A percentile compares a stretch with the other conserved stretches of the same genome.
phyloP scores from a whole-genome alignment of 2,329 filamentous ascomycete species.

The Cercospora nicotianae region DNA sequence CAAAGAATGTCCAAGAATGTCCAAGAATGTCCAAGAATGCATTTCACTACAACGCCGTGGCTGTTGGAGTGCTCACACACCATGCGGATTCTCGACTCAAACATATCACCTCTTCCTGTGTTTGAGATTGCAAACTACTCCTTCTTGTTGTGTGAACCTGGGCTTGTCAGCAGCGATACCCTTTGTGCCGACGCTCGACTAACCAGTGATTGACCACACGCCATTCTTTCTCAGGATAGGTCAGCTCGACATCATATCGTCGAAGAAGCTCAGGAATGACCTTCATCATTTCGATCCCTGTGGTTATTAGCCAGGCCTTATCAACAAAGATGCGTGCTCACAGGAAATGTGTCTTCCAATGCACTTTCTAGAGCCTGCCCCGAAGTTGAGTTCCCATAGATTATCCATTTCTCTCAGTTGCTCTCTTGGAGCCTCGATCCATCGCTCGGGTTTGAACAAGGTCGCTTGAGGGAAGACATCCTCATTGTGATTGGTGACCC shows the following conservation, averaged over 20 bases:
- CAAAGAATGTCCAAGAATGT: neutral
- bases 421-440: constrained; percentile 26
- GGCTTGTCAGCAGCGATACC: neutral
- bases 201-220: constrained; percentile 1
- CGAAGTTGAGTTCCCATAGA: neutral
- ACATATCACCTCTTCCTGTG: neutral
- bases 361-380: constrained; percentile 1
- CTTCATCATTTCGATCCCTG: constrained; percentile 4
- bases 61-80: neutral
- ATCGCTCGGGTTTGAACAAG: constrained; percentile 38
- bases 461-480: constrained; percentile 37
- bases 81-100: neutral
- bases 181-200: neutral
- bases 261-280: constrained; percentile 3
- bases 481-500: constrained; percentile 36
- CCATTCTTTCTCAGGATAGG: neutral
- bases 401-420: neutral
- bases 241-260: neutral
- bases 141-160: constrained; percentile 3
- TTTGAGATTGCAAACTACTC: neutral
- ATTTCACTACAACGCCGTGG: neutral
- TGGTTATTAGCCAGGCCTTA: neutral
- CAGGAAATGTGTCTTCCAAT: constrained; percentile 2
- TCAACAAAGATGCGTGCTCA: neutral
- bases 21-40: neutral